Conservation (phyloP, 345 rosid species). For the Salix suchowensis region DNA sequence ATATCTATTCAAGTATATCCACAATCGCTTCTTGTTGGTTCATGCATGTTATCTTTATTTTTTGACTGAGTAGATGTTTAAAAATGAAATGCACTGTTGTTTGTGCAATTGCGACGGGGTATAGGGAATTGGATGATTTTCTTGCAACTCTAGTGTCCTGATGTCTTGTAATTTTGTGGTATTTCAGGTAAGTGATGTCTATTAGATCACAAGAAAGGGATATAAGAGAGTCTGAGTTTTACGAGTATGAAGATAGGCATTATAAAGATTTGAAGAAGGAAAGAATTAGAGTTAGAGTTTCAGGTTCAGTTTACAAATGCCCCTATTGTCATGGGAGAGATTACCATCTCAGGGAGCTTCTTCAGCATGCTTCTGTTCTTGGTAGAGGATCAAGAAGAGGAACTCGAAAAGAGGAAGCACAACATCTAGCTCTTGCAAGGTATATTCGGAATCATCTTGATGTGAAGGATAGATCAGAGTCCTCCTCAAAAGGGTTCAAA, state of each 20-base stretch:
- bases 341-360: slow-evolving; percentile 36
- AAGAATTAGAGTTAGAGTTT: slow-evolving; percentile 4
- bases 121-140: too few relatives aligned
- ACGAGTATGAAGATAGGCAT: slow-evolving; percentile 41
- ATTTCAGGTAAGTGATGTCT: slow-evolving; percentile 25
- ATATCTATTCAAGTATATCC: too few relatives aligned
- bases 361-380: slow-evolving; percentile 37
- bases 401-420: slow-evolving; percentile 35
- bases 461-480: slow-evolving; percentile 5
- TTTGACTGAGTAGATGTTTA: too few relatives aligned
- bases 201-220: background rate
- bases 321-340: slow-evolving; percentile 45
- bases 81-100: too few relatives aligned
- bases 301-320: slow-evolving; percentile 40
- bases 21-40: too few relatives aligned
- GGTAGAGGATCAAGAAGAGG: slow-evolving; percentile 18
- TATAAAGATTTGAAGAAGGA: slow-evolving; percentile 43
- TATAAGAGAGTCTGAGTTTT: slow-evolving; percentile 21
- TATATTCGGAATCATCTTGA: slow-evolving; percentile 37
- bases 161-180: background rate
- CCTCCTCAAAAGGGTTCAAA: background rate
- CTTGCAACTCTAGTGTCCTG: too few relatives aligned
- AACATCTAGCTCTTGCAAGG: slow-evolving; percentile 46
- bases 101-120: too few relatives aligned
- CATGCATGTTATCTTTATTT: too few relatives aligned